Conservation (phyloP, 2,329 filamentous ascomycete genomes). For the Elsinoe batatas region DNA sequence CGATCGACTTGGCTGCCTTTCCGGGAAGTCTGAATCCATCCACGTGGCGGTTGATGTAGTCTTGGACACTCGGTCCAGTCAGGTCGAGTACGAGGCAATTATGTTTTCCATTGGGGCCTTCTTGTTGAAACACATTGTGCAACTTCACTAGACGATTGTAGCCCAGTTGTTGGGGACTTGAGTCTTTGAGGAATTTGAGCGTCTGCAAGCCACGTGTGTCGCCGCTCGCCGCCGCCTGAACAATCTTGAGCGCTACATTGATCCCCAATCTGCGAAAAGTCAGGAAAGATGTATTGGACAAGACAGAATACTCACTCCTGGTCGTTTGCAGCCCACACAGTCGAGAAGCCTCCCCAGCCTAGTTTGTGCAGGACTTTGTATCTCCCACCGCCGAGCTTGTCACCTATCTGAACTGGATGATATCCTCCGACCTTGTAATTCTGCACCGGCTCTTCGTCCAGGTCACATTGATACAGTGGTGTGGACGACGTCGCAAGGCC, state of each 20-base stretch:
- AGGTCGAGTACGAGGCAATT: slow-evolving; percentile 36
- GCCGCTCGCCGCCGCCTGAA: slow-evolving; percentile 14
- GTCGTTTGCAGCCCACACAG: slow-evolving; percentile 30
- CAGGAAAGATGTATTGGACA: neutral
- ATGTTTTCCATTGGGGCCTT: slow-evolving; percentile 38
- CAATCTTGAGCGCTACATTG: slow-evolving; percentile 23
- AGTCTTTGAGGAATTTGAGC: slow-evolving; percentile 15
- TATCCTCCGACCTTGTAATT: slow-evolving; percentile 25
- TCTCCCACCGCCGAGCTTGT: slow-evolving; percentile 22
- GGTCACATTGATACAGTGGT: neutral
- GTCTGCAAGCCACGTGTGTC: slow-evolving; percentile 17
- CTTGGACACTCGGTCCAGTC: slow-evolving; percentile 30
- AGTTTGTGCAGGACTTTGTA: slow-evolving; percentile 32
- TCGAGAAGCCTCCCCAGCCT: slow-evolving; percentile 30
- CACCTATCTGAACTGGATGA: slow-evolving; percentile 27
- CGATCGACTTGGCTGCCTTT: slow-evolving; percentile 25
- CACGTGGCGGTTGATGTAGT: slow-evolving; percentile 29
- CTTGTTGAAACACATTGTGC: slow-evolving; percentile 30
- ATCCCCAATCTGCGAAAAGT: neutral
- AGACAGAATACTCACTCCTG: slow-evolving; percentile 14
- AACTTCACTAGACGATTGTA: slow-evolving; percentile 28
- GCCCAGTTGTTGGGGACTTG: slow-evolving; percentile 15
- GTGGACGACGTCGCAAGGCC: neutral
- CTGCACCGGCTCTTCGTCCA: slow-evolving; percentile 11
- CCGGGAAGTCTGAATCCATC: slow-evolving; percentile 32